Conservation (phyloP, 331 rosid genomes). For the Quercus lobata region DNA sequence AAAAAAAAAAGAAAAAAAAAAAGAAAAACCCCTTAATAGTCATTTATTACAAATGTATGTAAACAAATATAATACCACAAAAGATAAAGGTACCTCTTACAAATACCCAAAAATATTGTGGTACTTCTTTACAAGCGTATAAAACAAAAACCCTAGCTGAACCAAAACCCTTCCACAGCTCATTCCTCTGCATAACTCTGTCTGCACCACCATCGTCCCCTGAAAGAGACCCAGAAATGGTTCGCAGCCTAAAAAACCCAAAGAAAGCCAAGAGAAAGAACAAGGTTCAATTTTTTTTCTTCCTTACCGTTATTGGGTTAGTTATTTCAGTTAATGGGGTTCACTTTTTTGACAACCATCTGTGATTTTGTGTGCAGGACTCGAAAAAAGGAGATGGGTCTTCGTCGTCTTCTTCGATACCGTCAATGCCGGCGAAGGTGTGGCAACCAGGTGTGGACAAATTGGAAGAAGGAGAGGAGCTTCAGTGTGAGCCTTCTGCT, state of each 20-base stretch:
- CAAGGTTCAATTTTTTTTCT: slow-evolving; percentile 41
- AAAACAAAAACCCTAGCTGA: slow-evolving; percentile 20
- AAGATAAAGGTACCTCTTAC: not conserved
- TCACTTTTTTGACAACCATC: not conserved
- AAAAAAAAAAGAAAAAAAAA: too few relatives aligned
- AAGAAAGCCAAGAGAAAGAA: slow-evolving; percentile 70
- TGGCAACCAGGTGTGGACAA: slow-evolving; percentile 98
- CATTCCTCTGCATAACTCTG: not conserved
- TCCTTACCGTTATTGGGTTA: not conserved
- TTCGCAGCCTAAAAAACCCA: slow-evolving; percentile 68
- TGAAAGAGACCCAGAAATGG: slow-evolving; percentile 29
- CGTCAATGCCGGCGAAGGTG: slow-evolving; percentile 64
- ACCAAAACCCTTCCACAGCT: not conserved
- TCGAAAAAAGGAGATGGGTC: slow-evolving; percentile 59
- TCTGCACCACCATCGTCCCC: not conserved
- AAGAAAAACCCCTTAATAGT: not conserved
- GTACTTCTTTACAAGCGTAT: not conserved
- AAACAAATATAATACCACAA: not conserved
- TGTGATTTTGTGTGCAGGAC: slow-evolving; percentile 24
- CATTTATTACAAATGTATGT: not conserved
- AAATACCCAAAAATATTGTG: not conserved
- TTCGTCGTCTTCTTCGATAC: slow-evolving; percentile 55
- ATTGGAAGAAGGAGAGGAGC: slow-evolving; percentile 97
- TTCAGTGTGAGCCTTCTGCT: slow-evolving; percentile 87
- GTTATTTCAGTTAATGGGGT: not conserved